Evolutionary conservation across 208 protist species (phyloP).

Genomic region (Lotmaria passim): DNA sequence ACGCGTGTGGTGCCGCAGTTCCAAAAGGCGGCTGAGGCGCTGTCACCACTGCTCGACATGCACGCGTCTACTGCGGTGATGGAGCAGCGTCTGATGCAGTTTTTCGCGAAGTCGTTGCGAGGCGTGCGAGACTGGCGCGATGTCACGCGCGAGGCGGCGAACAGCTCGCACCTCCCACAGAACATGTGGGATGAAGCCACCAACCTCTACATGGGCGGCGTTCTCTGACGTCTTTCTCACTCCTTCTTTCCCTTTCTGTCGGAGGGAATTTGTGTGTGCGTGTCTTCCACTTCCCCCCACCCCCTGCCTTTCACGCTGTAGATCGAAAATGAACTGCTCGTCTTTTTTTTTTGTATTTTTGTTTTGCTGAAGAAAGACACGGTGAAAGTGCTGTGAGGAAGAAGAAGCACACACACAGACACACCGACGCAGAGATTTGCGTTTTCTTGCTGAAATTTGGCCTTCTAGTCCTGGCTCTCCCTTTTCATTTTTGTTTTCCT

Average conservation of each 20-base stretch:
- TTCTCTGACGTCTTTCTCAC: conserved; percentile 21
- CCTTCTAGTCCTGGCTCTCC: background rate
- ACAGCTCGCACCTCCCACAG: conserved; percentile 18
- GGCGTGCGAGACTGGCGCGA: conserved; percentile 21
- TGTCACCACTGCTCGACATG: conserved; percentile 46
- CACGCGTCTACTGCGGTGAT: conserved; percentile 22
- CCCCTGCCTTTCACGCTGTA: no score
- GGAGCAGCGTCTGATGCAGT: conserved; percentile 21
- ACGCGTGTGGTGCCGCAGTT: conserved; percentile 62
- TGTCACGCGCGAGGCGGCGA: conserved; percentile 11
- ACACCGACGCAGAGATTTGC: no score
- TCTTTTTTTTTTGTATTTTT: background rate
- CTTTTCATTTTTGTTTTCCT: background rate
- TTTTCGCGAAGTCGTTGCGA: conserved; percentile 14
- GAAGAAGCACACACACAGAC: no score
- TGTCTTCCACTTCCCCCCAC: no score
- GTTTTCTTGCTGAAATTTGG: no score
- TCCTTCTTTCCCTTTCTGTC: background rate
- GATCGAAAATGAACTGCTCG: background rate
- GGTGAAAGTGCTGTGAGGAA: no score
- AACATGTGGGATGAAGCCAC: conserved; percentile 67
- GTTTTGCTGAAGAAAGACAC: background rate
- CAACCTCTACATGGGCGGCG: conserved; percentile 64
- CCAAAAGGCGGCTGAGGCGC: conserved; percentile 35
- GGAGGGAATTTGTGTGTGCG: background rate